Evolutionary conservation across 371 early-diverging fungal species (phyloP).

Genomic region (Apophysomyces trapeziformis): DNA sequence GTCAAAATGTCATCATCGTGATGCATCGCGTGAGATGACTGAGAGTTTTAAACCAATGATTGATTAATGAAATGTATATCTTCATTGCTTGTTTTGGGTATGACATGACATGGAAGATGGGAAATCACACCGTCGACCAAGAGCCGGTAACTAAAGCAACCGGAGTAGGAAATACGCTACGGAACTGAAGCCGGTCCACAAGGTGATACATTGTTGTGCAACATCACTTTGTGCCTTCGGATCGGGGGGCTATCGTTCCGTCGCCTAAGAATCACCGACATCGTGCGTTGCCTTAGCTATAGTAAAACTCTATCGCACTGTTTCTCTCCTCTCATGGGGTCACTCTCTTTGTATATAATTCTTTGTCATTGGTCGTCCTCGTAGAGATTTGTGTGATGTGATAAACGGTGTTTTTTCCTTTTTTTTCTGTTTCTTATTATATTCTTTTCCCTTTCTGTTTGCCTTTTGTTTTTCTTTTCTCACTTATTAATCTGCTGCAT

Average conservation of each 20-base stretch:
- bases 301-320: too few relatives aligned
- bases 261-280: background rate
- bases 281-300: too few relatives aligned
- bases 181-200: slow-evolving; percentile 8
- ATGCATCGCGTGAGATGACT: background rate
- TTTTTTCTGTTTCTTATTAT: too few relatives aligned
- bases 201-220: slow-evolving; percentile 4
- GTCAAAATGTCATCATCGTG: slow-evolving; percentile 1
- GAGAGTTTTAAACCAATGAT: background rate
- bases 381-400: too few relatives aligned
- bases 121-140: background rate
- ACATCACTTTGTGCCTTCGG: background rate
- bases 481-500: too few relatives aligned
- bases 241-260: slow-evolving; percentile 3
- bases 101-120: background rate
- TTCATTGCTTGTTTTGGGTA: background rate
- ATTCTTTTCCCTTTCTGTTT: too few relatives aligned
- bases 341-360: too few relatives aligned
- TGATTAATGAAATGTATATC: background rate
- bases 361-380: too few relatives aligned
- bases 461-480: too few relatives aligned
- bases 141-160: too few relatives aligned
- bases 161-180: background rate
- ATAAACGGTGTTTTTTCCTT: too few relatives aligned
- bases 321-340: too few relatives aligned